Base-by-base conservation (phyloP, 2,329 filamentous ascomycete species). In the Fusarium annulatum region DNA sequence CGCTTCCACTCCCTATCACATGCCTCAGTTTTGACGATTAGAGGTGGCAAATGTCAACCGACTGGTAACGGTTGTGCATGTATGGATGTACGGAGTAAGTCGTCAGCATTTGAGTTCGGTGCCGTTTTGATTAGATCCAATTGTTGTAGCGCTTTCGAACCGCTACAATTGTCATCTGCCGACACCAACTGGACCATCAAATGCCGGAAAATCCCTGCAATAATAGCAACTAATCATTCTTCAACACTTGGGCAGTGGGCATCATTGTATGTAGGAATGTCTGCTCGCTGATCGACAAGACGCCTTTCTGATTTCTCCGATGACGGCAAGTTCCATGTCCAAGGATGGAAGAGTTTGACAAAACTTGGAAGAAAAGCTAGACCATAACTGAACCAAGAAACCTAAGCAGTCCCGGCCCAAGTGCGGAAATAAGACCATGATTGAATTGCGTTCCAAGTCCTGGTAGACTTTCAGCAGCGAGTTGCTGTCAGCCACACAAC, bases 11-110 rank as follows among this genome's bases (percentile, higher is more conserved):
- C 38, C 67, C 43, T 46, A 42, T 66, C 71, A 72, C 68, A 74
- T 72, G 71, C 60, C 60, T 38, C 39, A 55, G 26, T 23, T 16
- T 39, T 26, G n/a, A 30, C 49, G 26, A 69, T 45, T 28, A 33
- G 23, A 36, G 39, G 68, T 74, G 71, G 71, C 71, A 62, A 74
- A 74, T 51, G 42, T 42, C 41, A 51, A 51, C 55, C 42, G 41
- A 57, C 45, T 53, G 42, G 30, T 41, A 62, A 46, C 34, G 56
- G 34, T 36, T 45, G 19, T 67, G 41, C 43, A 61, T 67, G 28
- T 30, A 30, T 30, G 26, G 26, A 28, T 28, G 36, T 48, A 26
- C 26, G 26, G 26, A 26, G 26, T 26, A 61, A 63, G 56, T 52
- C 52, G 62, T 52, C 52, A 67, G 62, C 49, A 36, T 51, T 51